Base-by-base conservation (phyloP, 306 rosid species). In the Psophocarpus tetragonolobus region DNA sequence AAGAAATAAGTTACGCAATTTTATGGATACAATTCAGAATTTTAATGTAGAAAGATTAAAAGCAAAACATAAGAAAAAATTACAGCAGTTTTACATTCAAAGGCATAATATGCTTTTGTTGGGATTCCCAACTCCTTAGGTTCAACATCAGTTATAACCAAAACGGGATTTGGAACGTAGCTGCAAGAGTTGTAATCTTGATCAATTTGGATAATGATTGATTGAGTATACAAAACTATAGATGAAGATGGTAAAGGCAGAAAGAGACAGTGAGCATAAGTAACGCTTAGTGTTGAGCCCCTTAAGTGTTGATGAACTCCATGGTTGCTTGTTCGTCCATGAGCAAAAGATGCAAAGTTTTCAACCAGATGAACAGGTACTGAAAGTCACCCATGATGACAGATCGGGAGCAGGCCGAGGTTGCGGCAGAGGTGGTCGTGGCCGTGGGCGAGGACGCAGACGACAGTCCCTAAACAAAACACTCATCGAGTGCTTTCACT, bases 111-210 rank as follows among this genome's bases (percentile, higher is more conserved):
- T 48, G 98, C 98, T 83, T 93, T 93, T n/a, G 97, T 91, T 62
- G 98, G 98, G 80, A 93, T 93, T 71, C 98, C 98, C 77, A 91
- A 75, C 81, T 91, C 98, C 88, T 90, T 93, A 8, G 98, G 96
- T 76, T 90, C 96, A 50, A 93, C 98, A 80, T 91, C 98, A 75
- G 91, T 91, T 64, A 91, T 91, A 74, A 93, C 94, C 86, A 93
- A 83, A 23, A 93, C 92, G 12, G 98, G 98, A 83, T 93, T 93
- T 54, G 97, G 88, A 39, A 85, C 94, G 81, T 91, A 93, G 81
- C 98, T 93, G 80, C 84, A 83, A 57, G 1, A 42, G 35, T 75
- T 48, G 20, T 41, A 57, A 68, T 78, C 20, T 30, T 42, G 81
- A 35, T 69, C 75, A 79, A 30, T 32, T 51, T 27, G 62, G 42